Base-by-base conservation (phyloP, 768 basidiomycete genomes). In the Rhizopogon vesiculosus region DNA sequence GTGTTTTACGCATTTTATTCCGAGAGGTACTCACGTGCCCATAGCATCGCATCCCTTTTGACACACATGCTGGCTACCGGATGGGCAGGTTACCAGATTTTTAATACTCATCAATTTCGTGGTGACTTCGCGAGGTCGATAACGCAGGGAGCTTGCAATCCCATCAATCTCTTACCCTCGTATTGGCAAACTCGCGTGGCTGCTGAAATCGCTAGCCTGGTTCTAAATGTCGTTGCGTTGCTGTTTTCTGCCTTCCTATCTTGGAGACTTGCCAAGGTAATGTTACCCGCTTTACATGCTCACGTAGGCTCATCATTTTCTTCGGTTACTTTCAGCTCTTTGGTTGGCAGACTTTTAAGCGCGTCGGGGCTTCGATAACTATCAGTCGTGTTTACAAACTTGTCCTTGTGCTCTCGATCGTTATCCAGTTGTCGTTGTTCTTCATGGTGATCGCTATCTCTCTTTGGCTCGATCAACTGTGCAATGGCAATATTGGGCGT, bases 321-420 rank as follows among this genome's bases (percentile, higher is more conserved):
- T 22, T 25, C 7, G 16, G 31, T 16, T 44, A 39, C 13, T 4
- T 42, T 35, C 53, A 89, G 87, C 64, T 77, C 15, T 92, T 89
- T 66, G 87, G 90, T 43, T 93, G 89, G 89, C 87, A 89, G 69
- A 93, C 89, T 0, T 93, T 91, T 79, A 90, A 90, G 69, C 86
- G 89, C 55, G 83, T 91, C 51, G 89, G 90, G 39, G 89, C 90
- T 10, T 88, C 85, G 6, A 71, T 82, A 61, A 76, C 76, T 10
- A 89, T 92, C 70, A 88, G 87, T 68, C 80, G 84, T 38, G 69
- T 88, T 57, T 92, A 92, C 76, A 87, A 83, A 67, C 72, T 84
- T 45, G 84, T 90, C 54, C 77, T 91, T 41, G 72, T 78, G 15
- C 71, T 91, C 54, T 89, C 87, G 6, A 87, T 88, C 61, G 76